Evolutionary conservation across 1,139 yeast species (phyloP), one percentile per base, ranked within the genome.

Genomic region (Candida sp.): DNA sequence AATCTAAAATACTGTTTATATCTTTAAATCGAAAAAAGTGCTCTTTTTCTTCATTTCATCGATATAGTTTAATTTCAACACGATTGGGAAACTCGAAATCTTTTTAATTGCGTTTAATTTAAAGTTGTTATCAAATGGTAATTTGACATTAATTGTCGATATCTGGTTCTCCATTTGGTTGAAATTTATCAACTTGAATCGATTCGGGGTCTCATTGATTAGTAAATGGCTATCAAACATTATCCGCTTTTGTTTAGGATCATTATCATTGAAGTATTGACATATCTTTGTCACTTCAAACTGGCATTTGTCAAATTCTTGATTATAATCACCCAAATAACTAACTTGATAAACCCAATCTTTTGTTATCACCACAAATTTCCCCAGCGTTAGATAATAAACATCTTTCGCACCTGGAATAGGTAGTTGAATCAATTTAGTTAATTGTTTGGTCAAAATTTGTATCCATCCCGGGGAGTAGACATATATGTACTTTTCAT

Each of bases 231-330:
- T 40, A 5, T 43, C 39, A 25, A 49, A 41, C 11, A 50, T 22
- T 38, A 45, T 46, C 41, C 49, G 47, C 35, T 41, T 44, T 37
- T 51, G 55, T 40, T 23, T 19, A 5, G 43, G 39, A 25, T 49
- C 45, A 33, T 51, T 51, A 11, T 43, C 45, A 41, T 51, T 45
- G n/a, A 40, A 29, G 38, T 47, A 47, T 12, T 22, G 33, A 15
- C 12, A 8, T n/a, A 37, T 25, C 12, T 25, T 7, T 4, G 5
- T 5, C 33, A 34, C 32, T 9, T 37, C 36, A 6, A 29, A n/a
- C 3, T 36, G 2, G 3, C 8, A 19, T 12, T n/a, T 5, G 11
- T 30, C 19, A 12, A 30, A 12, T 12, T 30, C 33, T 11, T 30
- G 19, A 12, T 12, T 30, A 9, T 5, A 5, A n/a, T 9, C 19